These are phyloP conservation scores for Rhodamnia rubescens DNA, from an alignment of 345 rosid species.

Conservation along the genomic window DNA sequence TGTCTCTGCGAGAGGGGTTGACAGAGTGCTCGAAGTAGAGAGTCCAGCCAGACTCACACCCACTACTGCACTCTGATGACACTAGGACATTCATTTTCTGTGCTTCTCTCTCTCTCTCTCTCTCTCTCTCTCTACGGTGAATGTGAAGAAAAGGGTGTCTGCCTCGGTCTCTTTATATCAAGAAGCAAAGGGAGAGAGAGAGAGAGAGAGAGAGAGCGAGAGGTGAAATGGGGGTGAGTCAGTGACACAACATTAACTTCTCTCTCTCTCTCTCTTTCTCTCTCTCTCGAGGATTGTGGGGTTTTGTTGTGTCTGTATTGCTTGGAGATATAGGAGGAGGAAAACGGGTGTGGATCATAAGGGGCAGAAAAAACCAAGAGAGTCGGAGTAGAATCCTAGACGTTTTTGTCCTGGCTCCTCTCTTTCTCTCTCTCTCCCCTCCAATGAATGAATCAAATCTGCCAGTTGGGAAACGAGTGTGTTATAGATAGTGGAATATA, in stretches of 20 bases:
- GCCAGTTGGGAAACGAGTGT: conserved; percentile 32
- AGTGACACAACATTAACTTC: neutral
- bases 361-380: neutral
- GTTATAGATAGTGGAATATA: conserved; percentile 1
- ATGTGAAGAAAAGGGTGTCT: neutral
- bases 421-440: neutral
- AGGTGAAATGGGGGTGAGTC: neutral
- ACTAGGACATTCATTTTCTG: conserved; percentile 27
- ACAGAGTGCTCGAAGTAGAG: conserved; percentile 71
- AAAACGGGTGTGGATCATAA: neutral
- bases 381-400: neutral
- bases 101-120: neutral
- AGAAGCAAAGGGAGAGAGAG: neutral
- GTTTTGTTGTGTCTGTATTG: neutral
- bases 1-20: conserved; percentile 13
- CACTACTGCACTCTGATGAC: conserved; percentile 59
- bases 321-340: neutral
- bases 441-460: conserved; percentile 6
- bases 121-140: neutral
- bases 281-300: neutral
- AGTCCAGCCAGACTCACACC: conserved; percentile 99
- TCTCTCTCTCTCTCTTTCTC: neutral
- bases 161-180: neutral
- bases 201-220: neutral
- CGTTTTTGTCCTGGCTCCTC: neutral